A percentile compares a stretch with the other conserved stretches of the same genome.
These are phyloP conservation scores for Botryobasidium botryosum DNA, from an alignment of 768 basidiomycete genomes.

Conservation along the genomic window DNA sequence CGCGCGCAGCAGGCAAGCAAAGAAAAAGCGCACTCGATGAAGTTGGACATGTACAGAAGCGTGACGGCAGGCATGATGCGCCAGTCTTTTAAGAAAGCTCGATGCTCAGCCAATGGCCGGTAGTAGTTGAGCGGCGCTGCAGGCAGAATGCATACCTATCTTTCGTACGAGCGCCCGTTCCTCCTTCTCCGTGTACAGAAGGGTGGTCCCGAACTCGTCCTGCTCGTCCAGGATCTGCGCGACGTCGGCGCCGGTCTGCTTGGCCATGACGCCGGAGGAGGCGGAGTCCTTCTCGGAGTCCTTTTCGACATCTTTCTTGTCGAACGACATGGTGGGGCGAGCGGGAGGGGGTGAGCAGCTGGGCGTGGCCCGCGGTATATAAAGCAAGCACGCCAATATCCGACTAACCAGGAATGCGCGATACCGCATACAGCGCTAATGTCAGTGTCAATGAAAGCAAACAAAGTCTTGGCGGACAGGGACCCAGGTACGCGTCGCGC, in stretches of 20 bases:
- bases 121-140: no score
- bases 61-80: slow-evolving; percentile 12
- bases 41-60: slow-evolving; percentile 12
- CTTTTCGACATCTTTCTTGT: neutral
- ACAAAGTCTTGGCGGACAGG: no score
- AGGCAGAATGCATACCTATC: slow-evolving; percentile 4
- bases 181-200: slow-evolving; percentile 8
- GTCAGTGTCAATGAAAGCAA: no score
- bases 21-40: slow-evolving; percentile 10
- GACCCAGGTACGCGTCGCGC: no score
- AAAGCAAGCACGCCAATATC: neutral
- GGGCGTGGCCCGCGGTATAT: neutral
- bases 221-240: neutral
- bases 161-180: slow-evolving; percentile 10
- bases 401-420: no score
- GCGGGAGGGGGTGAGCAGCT: neutral
- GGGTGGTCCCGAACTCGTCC: slow-evolving; percentile 6
- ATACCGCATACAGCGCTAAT: no score
- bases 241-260: neutral
- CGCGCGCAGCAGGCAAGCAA: no score
- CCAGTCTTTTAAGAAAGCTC: slow-evolving; percentile 4
- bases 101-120: neutral
- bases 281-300: neutral
- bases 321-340: neutral
- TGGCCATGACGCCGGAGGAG: neutral